phyloP scores from a whole-genome alignment of 208 protist species.

The Leishmania martiniquensis region DNA sequence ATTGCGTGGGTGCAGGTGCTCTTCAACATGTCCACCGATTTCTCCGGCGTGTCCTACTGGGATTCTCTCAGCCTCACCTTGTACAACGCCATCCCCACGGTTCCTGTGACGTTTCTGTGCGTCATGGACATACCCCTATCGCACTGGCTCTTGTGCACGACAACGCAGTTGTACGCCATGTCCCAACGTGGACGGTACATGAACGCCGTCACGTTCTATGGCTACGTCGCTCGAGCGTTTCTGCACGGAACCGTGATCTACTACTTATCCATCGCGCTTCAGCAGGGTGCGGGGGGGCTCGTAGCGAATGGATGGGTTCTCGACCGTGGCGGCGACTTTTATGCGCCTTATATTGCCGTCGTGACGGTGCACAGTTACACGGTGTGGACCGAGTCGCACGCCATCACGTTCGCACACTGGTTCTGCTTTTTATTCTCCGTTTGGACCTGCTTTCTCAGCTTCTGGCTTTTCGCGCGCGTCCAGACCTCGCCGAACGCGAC shows the following conservation, averaged over 20 bases:
- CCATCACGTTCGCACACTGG: constrained; percentile 75
- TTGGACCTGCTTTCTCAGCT: constrained; percentile 64
- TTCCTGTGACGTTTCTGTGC: constrained; percentile 84
- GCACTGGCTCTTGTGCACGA: constrained; percentile 50
- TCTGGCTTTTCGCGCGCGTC: constrained; percentile 37
- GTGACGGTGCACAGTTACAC: constrained; percentile 85
- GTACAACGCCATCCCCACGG: constrained; percentile 91
- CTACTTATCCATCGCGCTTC: constrained; percentile 48
- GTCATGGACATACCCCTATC: constrained; percentile 84
- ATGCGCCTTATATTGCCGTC: constrained; percentile 75
- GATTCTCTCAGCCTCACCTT: constrained; percentile 83
- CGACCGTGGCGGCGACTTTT: constrained; percentile 77
- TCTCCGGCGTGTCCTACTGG: constrained; percentile 90
- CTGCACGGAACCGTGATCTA: constrained; percentile 80
- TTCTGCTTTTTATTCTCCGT: constrained; percentile 62
- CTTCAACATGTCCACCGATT: constrained; percentile 84
- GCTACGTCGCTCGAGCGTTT: constrained; percentile 73
- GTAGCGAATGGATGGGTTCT: constrained; percentile 39
- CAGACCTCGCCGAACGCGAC: constrained; percentile 43
- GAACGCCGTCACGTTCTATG: constrained; percentile 74
- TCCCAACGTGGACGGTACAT: constrained; percentile 73
- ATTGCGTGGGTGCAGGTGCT: constrained; percentile 93
- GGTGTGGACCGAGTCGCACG: constrained; percentile 84
- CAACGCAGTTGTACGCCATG: constrained; percentile 71
- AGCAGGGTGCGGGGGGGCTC: constrained; percentile 37